Percentiles rank a stretch among this genome's conserved stretches.
These are phyloP conservation scores for Citrullus colocynthis DNA, from an alignment of 306 rosid species.

Conservation along the genomic window DNA sequence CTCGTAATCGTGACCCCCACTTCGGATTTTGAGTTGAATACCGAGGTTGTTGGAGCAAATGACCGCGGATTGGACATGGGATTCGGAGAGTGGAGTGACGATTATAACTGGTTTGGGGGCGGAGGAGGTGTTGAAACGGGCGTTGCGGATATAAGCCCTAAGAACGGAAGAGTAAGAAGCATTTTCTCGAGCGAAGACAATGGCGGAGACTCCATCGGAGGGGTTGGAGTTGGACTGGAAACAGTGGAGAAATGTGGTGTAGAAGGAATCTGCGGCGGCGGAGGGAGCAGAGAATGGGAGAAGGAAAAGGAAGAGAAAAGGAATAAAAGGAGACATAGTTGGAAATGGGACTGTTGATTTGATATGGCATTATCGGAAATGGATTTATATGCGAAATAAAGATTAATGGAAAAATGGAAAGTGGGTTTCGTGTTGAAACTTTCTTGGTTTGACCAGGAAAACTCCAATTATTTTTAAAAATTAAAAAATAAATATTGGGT, in stretches of 20 bases:
- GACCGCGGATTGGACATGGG: constrained; percentile 47
- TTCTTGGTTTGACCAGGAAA: neutral
- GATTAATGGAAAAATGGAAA: neutral
- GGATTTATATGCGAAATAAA: neutral
- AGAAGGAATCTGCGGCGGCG: constrained; percentile 28
- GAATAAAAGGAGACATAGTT: neutral
- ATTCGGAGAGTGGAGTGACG: constrained; percentile 31
- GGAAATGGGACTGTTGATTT: neutral
- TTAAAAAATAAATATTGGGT: neutral
- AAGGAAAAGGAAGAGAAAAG: neutral
- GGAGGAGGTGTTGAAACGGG: constrained; percentile 57
- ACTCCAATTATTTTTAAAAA: neutral
- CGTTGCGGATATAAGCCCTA: constrained; percentile 54
- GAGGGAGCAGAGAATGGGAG: constrained; percentile 12
- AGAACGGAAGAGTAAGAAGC: constrained; percentile 48
- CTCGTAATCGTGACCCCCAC: constrained; percentile 83
- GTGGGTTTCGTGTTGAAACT: neutral
- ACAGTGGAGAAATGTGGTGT: constrained; percentile 37
- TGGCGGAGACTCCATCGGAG: constrained; percentile 12
- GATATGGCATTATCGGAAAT: neutral
- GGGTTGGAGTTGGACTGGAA: constrained; percentile 24
- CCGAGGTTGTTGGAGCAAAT: constrained; percentile 35
- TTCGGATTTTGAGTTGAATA: constrained; percentile 46
- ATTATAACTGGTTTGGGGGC: constrained; percentile 54
- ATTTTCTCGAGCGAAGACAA: constrained; percentile 23